These are phyloP conservation scores for Talaromyces amestolkiae DNA, from an alignment of 2,329 filamentous ascomycete species.

Conservation along the genomic window DNA sequence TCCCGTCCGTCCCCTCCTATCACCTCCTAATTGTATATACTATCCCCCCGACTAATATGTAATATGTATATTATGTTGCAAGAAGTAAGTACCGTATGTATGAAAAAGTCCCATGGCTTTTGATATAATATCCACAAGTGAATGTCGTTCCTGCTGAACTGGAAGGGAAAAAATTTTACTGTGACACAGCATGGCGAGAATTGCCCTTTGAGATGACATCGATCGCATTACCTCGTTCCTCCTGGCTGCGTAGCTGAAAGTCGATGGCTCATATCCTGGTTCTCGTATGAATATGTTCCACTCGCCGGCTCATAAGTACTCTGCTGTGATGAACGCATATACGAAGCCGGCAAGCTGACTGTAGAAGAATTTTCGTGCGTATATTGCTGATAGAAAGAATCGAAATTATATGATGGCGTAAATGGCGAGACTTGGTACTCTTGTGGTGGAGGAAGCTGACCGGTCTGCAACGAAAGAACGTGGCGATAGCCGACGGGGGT, in stretches of 20 bases:
- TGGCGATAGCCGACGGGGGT: conserved; percentile 28
- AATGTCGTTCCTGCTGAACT: background rate
- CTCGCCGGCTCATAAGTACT: conserved; percentile 23
- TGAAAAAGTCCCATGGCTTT: background rate
- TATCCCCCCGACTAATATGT: background rate
- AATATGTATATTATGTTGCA: background rate
- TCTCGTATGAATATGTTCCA: conserved; percentile 11
- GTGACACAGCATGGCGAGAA: background rate
- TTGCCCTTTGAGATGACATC: background rate
- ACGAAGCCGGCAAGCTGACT: conserved; percentile 36
- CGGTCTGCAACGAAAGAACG: conserved; percentile 30
- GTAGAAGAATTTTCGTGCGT: conserved; percentile 35
- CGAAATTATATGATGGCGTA: conserved; percentile 17
- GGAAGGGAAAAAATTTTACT: background rate
- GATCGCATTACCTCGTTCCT: background rate
- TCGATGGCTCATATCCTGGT: conserved; percentile 8
- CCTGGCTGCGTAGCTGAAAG: background rate
- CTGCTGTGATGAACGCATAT: conserved; percentile 28
- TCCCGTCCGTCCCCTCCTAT: background rate
- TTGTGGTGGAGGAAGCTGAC: conserved; percentile 34
- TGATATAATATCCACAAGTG: background rate
- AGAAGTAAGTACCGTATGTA: background rate
- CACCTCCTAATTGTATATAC: background rate
- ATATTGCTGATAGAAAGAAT: conserved; percentile 26
- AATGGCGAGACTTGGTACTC: conserved; percentile 32